Percentiles rank a stretch among this genome's conserved stretches.
These are phyloP conservation scores for Trypanosoma congolense DNA, from an alignment of 208 protist genomes.

Conservation along the genomic window DNA sequence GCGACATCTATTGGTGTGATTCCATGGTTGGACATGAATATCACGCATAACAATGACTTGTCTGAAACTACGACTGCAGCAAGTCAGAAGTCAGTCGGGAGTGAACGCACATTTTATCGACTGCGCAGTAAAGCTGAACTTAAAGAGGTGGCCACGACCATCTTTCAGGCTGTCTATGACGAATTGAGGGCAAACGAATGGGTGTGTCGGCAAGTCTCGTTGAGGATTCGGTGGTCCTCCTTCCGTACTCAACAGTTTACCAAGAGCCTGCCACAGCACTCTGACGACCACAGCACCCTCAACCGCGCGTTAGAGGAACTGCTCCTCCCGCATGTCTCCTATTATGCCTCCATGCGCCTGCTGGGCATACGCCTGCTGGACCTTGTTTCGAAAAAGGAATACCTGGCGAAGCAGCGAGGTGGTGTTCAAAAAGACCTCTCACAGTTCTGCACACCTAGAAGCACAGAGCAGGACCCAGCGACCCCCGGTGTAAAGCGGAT, in stretches of 20 bases:
- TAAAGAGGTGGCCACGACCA: not conserved
- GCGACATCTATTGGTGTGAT: conserved; percentile 66
- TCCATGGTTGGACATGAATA: not conserved
- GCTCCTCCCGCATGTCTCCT: not conserved
- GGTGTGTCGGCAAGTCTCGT: conserved; percentile 24
- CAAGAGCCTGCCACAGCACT: not conserved
- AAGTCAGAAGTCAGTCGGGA: not conserved
- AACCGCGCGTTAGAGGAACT: not conserved
- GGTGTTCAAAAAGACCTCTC: not conserved
- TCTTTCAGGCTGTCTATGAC: not conserved
- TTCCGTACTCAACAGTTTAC: conserved; percentile 24
- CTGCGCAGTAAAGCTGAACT: not conserved
- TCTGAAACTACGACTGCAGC: not conserved
- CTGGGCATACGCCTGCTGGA: not conserved
- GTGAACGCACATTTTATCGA: not conserved
- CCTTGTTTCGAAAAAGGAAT: not conserved
- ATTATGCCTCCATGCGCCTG: not conserved
- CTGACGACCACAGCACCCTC: not conserved
- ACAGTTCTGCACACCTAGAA: not conserved
- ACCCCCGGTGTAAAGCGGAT: not conserved
- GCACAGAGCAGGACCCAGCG: not conserved
- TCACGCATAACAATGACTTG: not conserved
- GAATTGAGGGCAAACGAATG: not conserved
- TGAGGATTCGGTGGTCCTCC: conserved; percentile 69
- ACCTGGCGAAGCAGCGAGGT: not conserved